Conservation (phyloP, 306 rosid genomes). For the Inga leiocalycina region DNA sequence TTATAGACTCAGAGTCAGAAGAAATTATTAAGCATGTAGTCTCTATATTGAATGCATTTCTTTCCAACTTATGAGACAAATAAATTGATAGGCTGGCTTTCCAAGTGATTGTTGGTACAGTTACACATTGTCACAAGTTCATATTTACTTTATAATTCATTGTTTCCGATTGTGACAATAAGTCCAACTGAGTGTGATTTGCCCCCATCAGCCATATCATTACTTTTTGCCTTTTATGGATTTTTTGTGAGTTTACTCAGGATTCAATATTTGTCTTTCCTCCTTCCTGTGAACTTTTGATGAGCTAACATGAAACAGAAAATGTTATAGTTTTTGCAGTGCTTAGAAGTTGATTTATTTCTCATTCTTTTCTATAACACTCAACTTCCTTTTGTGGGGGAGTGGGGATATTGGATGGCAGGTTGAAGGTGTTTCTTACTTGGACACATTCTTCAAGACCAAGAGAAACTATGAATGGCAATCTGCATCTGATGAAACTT, state of each 20-base stretch:
- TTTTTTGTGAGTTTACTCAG: constrained; percentile 15
- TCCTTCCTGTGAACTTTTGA: constrained; percentile 15
- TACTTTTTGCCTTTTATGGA: neutral
- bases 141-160: neutral
- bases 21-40: constrained; percentile 13
- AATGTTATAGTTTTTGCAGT: neutral
- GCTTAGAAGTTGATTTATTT: constrained; percentile 16
- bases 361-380: constrained; percentile 28
- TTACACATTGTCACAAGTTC: neutral
- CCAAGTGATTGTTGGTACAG: constrained; percentile 3
- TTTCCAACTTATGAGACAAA: constrained; percentile 5
- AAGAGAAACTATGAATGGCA: constrained; percentile 39
- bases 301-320: constrained; percentile 9
- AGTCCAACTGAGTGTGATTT: constrained; percentile 15
- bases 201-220: constrained; percentile 13
- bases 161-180: neutral
- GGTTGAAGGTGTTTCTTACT: constrained; percentile 78
- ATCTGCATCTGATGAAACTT: constrained; percentile 32
- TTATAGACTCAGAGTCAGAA: neutral
- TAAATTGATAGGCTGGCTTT: constrained; percentile 8
- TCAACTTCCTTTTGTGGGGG: constrained; percentile 28
- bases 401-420: constrained; percentile 44
- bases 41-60: neutral
- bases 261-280: neutral
- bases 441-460: constrained; percentile 48